These are phyloP conservation scores for Eucalyptus dawsonii DNA, from an alignment of 345 rosid genomes.

Conservation along the genomic window DNA sequence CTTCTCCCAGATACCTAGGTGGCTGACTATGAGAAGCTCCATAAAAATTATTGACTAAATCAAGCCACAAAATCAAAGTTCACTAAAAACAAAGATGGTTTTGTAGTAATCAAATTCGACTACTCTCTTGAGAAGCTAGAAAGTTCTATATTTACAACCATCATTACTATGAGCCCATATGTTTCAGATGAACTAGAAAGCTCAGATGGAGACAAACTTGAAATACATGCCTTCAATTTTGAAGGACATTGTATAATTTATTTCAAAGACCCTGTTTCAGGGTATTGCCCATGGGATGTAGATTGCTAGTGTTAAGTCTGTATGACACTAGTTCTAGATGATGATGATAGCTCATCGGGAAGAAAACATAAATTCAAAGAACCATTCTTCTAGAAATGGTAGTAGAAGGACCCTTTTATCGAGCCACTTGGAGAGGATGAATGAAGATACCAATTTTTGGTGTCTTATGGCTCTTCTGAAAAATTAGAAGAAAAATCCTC, in stretches of 20 bases:
- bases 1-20: too few species aligned
- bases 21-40: too few species aligned
- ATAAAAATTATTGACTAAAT: too few species aligned
- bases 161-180: too few species aligned
- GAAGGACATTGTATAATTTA: background rate
- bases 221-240: background rate
- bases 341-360: rapidly evolving
- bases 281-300: background rate
- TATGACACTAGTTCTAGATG: background rate
- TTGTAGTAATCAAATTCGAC: too few species aligned
- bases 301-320: background rate
- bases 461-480: background rate
- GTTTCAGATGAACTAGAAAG: too few species aligned
- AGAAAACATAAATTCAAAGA: too few species aligned
- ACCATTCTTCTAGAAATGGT: background rate
- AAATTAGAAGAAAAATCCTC: too few species aligned
- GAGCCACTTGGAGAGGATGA: background rate
- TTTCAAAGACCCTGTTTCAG: background rate
- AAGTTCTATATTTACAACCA: too few species aligned
- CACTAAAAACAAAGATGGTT: too few species aligned
- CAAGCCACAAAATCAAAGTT: too few species aligned
- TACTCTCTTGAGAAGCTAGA: too few species aligned
- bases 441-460: background rate
- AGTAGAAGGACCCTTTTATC: background rate
- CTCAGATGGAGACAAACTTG: background rate